Evolutionary conservation across 1,284 basidiomycete genomes (phyloP), one percentile per base, ranked within the genome.

Genomic region (Boletus smithii): DNA sequence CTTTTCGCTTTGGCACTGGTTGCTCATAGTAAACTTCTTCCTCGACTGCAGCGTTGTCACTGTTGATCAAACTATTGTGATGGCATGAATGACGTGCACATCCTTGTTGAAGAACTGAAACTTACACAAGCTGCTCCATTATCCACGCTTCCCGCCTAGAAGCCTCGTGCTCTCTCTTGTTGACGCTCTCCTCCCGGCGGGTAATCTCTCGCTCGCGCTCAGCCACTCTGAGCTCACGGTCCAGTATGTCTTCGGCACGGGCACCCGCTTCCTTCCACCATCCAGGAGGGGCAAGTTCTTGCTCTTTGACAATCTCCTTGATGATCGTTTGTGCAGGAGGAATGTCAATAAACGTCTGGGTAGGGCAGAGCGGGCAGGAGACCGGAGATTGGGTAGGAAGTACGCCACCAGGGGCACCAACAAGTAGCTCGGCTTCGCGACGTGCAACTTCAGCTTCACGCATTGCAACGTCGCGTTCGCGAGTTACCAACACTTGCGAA

Each of bases 51-150:
- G 79, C 74, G 22, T 74, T 74, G 47, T 86, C 85, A 54, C 80
- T 84, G 55, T 84, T 83, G 53, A 88, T 75, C 51, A 76, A 69
- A 62, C 88, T 89, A 46, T 44, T 31, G 50, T 48, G 33, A 48
- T n/a, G 42, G 33, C 54, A 41, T 65, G 32, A 63, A 46, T 40
- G 45, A 51, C 27, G 26, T 39, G n/a, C 26, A 16, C 27, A 3
- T 11, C 9, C 8, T 27, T 37, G 29, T 33, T n/a, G n/a, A n/a
- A n/a, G n/a, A n/a, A n/a, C n/a, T n/a, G 3, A 55, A 17, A 73
- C 81, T 57, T 73, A 91, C 88, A 88, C 81, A 40, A 91, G 79
- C 59, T 91, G 88, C 56, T 91, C 88, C 86, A 91, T 89, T 61
- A 91, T 89, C 88, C 88, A 91, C 34, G 72, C 75, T 65, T 91